Conservation (phyloP, 2,329 filamentous ascomycete genomes). For the Aspergillus sp. region DNA sequence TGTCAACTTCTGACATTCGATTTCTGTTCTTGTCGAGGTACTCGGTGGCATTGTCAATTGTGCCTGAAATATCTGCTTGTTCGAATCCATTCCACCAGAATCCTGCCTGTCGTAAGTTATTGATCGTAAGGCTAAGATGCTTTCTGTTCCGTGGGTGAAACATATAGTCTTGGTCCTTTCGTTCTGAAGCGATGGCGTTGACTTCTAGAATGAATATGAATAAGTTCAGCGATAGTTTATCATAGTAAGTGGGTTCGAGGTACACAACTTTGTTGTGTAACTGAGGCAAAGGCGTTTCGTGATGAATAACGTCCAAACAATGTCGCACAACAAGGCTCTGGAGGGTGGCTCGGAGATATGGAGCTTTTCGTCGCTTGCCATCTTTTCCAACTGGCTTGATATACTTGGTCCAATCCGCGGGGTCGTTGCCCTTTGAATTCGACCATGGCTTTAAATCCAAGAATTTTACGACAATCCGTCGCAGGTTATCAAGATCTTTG, state of each 20-base stretch:
- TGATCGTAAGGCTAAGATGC: conserved; percentile 63
- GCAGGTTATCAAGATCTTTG: conserved; percentile 62
- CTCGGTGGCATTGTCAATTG: conserved; percentile 60
- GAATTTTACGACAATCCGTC: conserved; percentile 65
- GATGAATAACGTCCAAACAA: conserved; percentile 63
- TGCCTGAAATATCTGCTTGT: conserved; percentile 55
- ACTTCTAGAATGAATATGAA: conserved; percentile 80
- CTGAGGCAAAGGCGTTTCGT: conserved; percentile 61
- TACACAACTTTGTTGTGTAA: conserved; percentile 68
- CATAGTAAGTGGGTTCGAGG: conserved; percentile 77
- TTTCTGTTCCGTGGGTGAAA: conserved; percentile 73
- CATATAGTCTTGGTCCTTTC: conserved; percentile 79
- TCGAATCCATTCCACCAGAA: conserved; percentile 81
- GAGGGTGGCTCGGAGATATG: conserved; percentile 61
- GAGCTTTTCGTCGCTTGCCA: conserved; percentile 43
- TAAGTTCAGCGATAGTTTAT: conserved; percentile 75
- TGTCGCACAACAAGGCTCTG: conserved; percentile 80
- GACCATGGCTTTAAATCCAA: conserved; percentile 76
- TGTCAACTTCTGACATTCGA: conserved; percentile 57
- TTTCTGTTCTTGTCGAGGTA: conserved; percentile 64
- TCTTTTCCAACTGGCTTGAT: conserved; percentile 58
- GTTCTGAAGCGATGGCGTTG: conserved; percentile 83
- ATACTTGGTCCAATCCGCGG: conserved; percentile 69
- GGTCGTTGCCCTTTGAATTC: conserved; percentile 54
- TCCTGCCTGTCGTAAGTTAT: conserved; percentile 75